phyloP scores from a whole-genome alignment of 208 protist species.

The Acanthamoeba culbertsoni region DNA sequence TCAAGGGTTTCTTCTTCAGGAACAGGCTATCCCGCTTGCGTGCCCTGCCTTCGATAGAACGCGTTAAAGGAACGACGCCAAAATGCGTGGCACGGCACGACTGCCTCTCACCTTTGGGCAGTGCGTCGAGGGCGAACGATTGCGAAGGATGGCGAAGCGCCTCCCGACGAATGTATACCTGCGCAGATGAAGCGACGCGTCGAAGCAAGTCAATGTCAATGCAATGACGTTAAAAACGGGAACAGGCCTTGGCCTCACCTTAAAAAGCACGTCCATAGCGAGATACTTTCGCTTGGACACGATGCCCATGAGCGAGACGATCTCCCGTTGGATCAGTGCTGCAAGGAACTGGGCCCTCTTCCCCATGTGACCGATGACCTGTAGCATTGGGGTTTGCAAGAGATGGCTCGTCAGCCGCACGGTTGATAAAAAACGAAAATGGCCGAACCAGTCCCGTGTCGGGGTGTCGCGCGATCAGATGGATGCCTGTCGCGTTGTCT shows the following conservation, averaged over 20 bases:
- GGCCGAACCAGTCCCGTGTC: neutral
- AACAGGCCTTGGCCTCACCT: neutral
- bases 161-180: neutral
- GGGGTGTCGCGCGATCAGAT: neutral
- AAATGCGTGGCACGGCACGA: neutral
- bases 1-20: neutral
- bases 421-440: neutral
- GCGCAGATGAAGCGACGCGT: neutral
- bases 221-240: neutral
- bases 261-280: neutral
- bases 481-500: neutral
- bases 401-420: neutral
- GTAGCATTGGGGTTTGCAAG: too few species aligned
- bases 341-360: neutral
- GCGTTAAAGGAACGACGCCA: neutral
- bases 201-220: neutral
- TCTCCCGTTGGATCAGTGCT: neutral
- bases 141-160: neutral
- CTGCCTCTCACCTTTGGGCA: neutral
- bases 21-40: neutral
- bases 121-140: neutral
- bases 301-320: neutral
- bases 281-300: neutral
- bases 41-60: neutral
- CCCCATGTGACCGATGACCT: neutral